phyloP scores from a whole-genome alignment of 257 asterid species.

The Leonotis leonurus region DNA sequence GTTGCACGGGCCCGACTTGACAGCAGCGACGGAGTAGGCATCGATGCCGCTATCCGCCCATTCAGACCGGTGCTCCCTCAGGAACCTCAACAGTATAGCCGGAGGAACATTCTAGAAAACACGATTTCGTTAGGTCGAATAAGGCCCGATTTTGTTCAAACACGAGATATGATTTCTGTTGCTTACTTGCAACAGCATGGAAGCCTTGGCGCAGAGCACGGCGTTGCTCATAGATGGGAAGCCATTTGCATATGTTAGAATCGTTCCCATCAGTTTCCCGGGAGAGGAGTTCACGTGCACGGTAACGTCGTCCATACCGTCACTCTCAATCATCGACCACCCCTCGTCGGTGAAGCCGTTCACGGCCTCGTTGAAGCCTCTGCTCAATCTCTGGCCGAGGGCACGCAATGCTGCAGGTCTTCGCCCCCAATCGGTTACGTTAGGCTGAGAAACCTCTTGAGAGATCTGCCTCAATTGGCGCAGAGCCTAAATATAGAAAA shows the following conservation, averaged over 20 bases:
- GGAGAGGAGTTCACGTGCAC: conserved; percentile 84
- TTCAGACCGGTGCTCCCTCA: conserved; percentile 93
- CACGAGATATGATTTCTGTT: not conserved
- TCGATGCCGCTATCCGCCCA: conserved; percentile 97
- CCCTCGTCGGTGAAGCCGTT: conserved; percentile 91
- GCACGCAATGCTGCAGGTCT: conserved; percentile 94
- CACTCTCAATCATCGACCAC: conserved; percentile 82
- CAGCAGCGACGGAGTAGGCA: conserved; percentile 86
- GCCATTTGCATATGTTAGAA: conserved; percentile 58
- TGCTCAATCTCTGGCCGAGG: conserved; percentile 92
- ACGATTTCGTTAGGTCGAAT: not conserved
- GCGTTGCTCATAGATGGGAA: conserved; percentile 70
- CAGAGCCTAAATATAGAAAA: conserved; percentile 50
- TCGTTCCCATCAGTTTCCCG: conserved; percentile 64
- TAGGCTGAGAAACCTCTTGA: conserved; percentile 82
- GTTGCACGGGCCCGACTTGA: conserved; percentile 71
- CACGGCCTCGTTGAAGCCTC: conserved; percentile 98
- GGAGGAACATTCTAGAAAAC: conserved; percentile 80
- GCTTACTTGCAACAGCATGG: conserved; percentile 84
- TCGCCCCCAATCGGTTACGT: conserved; percentile 83
- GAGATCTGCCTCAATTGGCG: conserved; percentile 90
- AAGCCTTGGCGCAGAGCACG: conserved; percentile 87
- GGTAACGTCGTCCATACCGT: conserved; percentile 90
- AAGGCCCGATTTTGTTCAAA: too few species aligned
- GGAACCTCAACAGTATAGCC: conserved; percentile 72